Base-by-base conservation (phyloP, 2,329 filamentous ascomycete genomes). In the Hypoxylon sp. region DNA sequence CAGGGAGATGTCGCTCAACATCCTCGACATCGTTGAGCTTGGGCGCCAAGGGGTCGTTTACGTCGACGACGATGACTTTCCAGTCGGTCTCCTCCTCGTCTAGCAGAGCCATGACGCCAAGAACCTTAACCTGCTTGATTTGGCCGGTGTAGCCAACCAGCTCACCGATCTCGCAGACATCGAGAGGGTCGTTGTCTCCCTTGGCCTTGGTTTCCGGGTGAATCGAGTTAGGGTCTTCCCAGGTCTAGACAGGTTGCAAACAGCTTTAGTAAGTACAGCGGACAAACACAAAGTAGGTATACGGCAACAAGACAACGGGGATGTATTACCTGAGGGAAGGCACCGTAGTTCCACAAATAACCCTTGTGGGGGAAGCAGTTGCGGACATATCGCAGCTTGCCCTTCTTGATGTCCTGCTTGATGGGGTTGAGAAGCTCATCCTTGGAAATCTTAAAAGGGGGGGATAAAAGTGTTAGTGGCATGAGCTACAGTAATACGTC, bases 361-460 rank as follows among this genome's bases (percentile, higher is more conserved):
- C 96, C 96, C 90, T 99, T 98, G 91, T 99, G 96, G 76, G 96
- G 96, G 89, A 99, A 99, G 91, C 96, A 99, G 91, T 99, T 99
- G 85, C 96, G 94, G 81, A 99, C 96, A 81, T 91, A 99, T 79
- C 96, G 93, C 77, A 98, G 94, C 89, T 97, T 98, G 88, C 95
- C 96, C 89, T 99, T 98, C 92, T 99, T 98, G 82, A 90, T 89
- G 82, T 99, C 96, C 87, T 99, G 96, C 91, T 97, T 97, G 87
- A 97, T 97, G 80, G 95, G 95, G 88, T 97, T 98, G 81, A 98
- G 91, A 78, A 92, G 88, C 83, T 99, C 96, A 79, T 98, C 94
- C 88, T 98, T 98, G 87, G 92, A 97, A 87, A 98, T 97, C 94
- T 97, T 30, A 9, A 41, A 43, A 41, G 63, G 12, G 27, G 45